Evolutionary conservation across 345 rosid species (phyloP).

Genomic region (Salix viminalis): DNA sequence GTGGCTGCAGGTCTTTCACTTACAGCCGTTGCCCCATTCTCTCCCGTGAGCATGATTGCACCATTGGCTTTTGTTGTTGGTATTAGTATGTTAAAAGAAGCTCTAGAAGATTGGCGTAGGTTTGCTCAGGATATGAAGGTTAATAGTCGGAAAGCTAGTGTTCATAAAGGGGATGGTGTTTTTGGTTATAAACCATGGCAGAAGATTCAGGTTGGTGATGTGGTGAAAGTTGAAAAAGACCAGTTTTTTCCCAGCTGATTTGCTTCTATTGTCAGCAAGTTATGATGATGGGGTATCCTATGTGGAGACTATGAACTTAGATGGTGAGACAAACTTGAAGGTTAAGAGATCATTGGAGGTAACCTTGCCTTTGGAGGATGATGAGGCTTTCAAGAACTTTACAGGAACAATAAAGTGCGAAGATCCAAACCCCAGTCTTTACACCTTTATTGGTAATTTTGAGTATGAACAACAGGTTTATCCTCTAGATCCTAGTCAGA

Average conservation of each 20-base stretch:
- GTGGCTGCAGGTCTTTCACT: constrained; percentile 75
- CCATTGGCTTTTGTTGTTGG: constrained; percentile 91
- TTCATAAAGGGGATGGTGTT: constrained; percentile 54
- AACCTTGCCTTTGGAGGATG: constrained; percentile 58
- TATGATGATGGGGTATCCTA: constrained; percentile 96
- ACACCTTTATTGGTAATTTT: constrained; percentile 80
- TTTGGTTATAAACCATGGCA: constrained; percentile 65
- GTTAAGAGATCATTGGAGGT: constrained; percentile 76
- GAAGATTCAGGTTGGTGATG: constrained; percentile 72
- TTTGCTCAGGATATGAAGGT: constrained; percentile 88
- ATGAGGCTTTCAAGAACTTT: constrained; percentile 58
- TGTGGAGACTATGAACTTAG: constrained; percentile 98
- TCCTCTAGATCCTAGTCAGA: constrained; percentile 79
- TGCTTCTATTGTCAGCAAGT: constrained; percentile 77
- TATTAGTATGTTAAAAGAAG: constrained; percentile 91
- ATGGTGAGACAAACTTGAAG: constrained; percentile 96
- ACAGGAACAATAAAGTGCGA: constrained; percentile 67
- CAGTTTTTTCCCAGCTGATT: constrained; percentile 89
- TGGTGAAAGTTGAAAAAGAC: constrained; percentile 84
- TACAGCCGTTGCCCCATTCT: constrained; percentile 73
- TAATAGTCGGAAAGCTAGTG: constrained; percentile 55
- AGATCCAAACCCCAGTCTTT: constrained; percentile 90
- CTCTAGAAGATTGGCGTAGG: constrained; percentile 94
- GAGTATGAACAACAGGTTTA: constrained; percentile 55
- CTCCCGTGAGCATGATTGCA: constrained; percentile 83